Base-by-base conservation (phyloP, 768 basidiomycete species). In the Coprinopsis strossmayeri region DNA sequence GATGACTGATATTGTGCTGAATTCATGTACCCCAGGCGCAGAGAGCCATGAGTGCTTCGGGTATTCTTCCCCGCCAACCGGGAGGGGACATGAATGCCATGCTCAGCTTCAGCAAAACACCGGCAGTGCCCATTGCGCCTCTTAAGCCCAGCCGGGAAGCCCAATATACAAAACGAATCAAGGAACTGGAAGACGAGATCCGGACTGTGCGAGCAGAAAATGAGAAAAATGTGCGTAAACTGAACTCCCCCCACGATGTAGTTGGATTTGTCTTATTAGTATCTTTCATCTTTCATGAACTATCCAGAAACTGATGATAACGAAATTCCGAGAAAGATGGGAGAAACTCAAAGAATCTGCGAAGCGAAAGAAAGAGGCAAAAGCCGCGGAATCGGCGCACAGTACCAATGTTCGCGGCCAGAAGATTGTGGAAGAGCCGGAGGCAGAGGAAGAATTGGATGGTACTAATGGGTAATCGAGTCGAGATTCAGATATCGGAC, bases 271-370 rank as follows among this genome's bases (percentile, higher is more conserved):
- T n/a, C n/a, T n/a, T n/a, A n/a, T n/a, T n/a, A n/a, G n/a, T n/a
- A n/a, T 34, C 41, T 23, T 30, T 40, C 27, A 32, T 35, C 49
- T 34, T 18, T 32, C 21, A n/a, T 2, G 30, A 18, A 15, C 18
- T 20, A 46, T 46, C 58, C 42, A 91, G 90, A 87, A 84, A 81
- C 71, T 79, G 10, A 86, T 89, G 78, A 89, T 91, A 54, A 71
- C 74, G 18, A 84, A 86, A 57, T 91, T 87, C 65, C 79, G 85
- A 23, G 90, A 91, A 65, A 76, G 87, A 34, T 92, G 90, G 90
- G 87, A 88, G 61, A 91, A 89, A 63, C 69, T 92, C 49, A 92
- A 92, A 61, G 91, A 92, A 59, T 86, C 85, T 23, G 85, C 88
- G 5, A 89, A 83, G 64, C 80, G 85, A 52, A 91, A 91, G 69